Conservation (phyloP, 208 protist species). For the Acanthamoeba sp. region DNA sequence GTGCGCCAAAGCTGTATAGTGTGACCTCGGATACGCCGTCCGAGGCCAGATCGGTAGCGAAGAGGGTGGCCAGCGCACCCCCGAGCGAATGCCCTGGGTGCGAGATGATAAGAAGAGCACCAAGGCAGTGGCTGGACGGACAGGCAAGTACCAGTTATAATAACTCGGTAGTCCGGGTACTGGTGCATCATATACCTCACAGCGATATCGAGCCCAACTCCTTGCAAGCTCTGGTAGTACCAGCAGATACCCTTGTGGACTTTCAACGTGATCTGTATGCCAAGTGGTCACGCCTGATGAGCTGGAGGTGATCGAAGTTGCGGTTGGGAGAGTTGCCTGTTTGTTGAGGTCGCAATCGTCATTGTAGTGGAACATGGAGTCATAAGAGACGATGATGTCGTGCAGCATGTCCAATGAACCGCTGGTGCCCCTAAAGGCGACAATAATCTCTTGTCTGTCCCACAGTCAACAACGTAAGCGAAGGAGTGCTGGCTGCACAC, state of each 20-base stretch:
- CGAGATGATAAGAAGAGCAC: too few species aligned
- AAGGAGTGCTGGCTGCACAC: background rate
- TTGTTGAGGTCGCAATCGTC: background rate
- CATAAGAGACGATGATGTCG: background rate
- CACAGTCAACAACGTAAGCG: background rate
- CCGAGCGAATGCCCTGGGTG: background rate
- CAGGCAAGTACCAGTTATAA: background rate
- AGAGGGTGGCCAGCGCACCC: background rate
- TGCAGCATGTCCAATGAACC: background rate
- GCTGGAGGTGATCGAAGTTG: background rate
- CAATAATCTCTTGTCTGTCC: background rate
- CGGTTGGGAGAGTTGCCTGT: background rate
- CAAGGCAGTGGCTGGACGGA: too few species aligned
- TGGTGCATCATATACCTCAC: background rate
- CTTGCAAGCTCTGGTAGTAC: background rate
- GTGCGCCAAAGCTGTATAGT: background rate
- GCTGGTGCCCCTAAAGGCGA: background rate
- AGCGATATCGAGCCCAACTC: background rate
- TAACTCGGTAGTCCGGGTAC: background rate
- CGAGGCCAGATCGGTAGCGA: background rate
- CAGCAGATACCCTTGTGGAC: slow-evolving; percentile 40
- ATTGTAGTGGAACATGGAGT: background rate
- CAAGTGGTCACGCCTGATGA: too few species aligned
- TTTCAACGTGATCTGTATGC: background rate
- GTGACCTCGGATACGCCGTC: background rate